Conservation (phyloP, 1,139 yeast species). For the Wickerhamomyces sp. region DNA sequence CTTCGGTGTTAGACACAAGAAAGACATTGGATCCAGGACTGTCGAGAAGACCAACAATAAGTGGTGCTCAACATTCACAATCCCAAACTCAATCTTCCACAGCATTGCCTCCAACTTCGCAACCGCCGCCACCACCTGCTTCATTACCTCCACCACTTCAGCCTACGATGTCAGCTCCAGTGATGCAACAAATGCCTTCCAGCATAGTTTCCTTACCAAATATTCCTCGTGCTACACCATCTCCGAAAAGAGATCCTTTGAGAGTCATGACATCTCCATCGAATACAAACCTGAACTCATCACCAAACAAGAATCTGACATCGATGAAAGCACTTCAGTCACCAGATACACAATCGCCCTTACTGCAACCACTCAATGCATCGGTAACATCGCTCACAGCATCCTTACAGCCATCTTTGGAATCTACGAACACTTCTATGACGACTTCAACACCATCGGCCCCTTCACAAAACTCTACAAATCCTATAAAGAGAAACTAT, state of each 20-base stretch:
- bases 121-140: conserved; percentile 3
- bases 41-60: conserved; percentile 22
- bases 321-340: conserved; percentile 23
- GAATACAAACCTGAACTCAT: conserved; percentile 13
- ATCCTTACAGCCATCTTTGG: conserved; percentile 1
- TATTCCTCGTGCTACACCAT: conserved; percentile 18
- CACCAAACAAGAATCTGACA: conserved; percentile 17
- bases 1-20: conserved; percentile 41
- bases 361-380: conserved; percentile 22
- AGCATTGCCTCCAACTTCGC: background rate
- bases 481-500: conserved; percentile 30
- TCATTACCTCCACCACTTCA: conserved; percentile 3
- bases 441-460: too few relatives aligned
- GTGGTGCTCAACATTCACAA: conserved; percentile 6
- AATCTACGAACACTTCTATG: conserved; percentile 5
- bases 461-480: too few relatives aligned
- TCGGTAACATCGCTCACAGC: conserved; percentile 8
- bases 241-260: conserved; percentile 21
- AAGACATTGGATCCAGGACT: conserved; percentile 18
- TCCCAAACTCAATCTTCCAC: too few relatives aligned
- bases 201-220: background rate
- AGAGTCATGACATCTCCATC: conserved; percentile 17
- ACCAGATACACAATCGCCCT: conserved; percentile 21
- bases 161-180: conserved; percentile 1
- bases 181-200: too few relatives aligned